Percentiles rank a stretch among this genome's conserved stretches.
phyloP scores from a whole-genome alignment of 1,284 basidiomycete species.

The Jaminaea rosea region DNA sequence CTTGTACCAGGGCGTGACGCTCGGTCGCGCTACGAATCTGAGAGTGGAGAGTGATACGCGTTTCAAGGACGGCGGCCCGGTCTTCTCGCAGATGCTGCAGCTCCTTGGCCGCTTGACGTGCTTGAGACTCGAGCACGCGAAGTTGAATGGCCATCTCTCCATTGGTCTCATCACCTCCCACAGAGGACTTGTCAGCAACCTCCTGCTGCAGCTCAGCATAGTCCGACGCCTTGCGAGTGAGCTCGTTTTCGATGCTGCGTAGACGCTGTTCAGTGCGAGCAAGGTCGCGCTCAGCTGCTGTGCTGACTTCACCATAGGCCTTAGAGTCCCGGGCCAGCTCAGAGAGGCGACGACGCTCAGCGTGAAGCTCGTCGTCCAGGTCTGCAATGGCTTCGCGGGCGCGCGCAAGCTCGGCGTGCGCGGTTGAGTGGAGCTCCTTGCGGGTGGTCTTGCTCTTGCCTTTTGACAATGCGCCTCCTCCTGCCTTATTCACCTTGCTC shows the following conservation, averaged over 20 bases:
- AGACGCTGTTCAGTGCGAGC: slow-evolving; percentile 1
- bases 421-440: background rate
- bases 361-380: slow-evolving; percentile 2
- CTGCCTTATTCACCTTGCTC: background rate
- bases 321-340: background rate
- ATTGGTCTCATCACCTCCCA: background rate
- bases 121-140: slow-evolving; percentile 17
- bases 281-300: slow-evolving; percentile 2
- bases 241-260: slow-evolving; percentile 1
- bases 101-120: slow-evolving; percentile 16
- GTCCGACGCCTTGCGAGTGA: slow-evolving; percentile 6
- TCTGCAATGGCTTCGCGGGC: slow-evolving; percentile 2
- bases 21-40: slow-evolving; percentile 16
- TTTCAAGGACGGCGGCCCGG: slow-evolving; percentile 16
- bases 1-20: slow-evolving; percentile 15
- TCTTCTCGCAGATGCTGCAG: slow-evolving; percentile 20
- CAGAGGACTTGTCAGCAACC: slow-evolving; percentile 4
- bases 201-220: slow-evolving; percentile 20
- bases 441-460: background rate
- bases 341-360: slow-evolving; percentile 2
- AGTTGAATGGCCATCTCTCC: slow-evolving; percentile 6
- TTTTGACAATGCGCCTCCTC: background rate
- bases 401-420: slow-evolving; percentile 1
- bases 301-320: background rate
- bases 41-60: slow-evolving; percentile 19